Evolutionary conservation across 2,329 filamentous ascomycete genomes (phyloP).

Genomic region (Apiospora arundinis): DNA sequence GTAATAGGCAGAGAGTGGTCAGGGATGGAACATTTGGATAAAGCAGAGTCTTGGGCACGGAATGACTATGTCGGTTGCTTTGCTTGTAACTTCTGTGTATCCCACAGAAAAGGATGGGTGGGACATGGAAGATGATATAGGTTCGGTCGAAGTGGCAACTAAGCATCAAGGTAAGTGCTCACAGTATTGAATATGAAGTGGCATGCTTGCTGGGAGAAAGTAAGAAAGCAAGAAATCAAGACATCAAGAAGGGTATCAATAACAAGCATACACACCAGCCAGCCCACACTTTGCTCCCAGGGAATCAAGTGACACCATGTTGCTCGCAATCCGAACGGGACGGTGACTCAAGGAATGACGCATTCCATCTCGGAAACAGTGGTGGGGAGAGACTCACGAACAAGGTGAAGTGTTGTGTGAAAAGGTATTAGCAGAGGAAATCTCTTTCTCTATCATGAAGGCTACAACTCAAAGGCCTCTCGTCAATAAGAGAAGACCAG

Average conservation of each 20-base stretch:
- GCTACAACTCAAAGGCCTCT: conserved; percentile 11
- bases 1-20: too few relatives aligned
- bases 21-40: too few relatives aligned
- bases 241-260: not conserved
- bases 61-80: too few relatives aligned
- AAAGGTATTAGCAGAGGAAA: conserved; percentile 15
- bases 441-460: conserved; percentile 15
- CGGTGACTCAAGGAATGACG: not conserved
- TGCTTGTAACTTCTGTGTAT: not conserved
- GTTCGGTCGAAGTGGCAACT: not conserved
- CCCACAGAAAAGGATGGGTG: not conserved
- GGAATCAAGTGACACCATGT: too few relatives aligned
- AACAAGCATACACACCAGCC: not conserved
- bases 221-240: too few relatives aligned
- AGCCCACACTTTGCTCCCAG: too few relatives aligned
- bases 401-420: not conserved
- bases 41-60: too few relatives aligned
- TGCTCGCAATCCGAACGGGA: too few relatives aligned
- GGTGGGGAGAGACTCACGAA: not conserved
- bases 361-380: not conserved
- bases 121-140: not conserved
- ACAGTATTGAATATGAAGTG: not conserved
- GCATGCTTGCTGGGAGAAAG: too few relatives aligned
- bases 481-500: not conserved
- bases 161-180: not conserved